Conservation (phyloP, 2,329 filamentous ascomycete genomes). For the Tolypocladium paradoxum region DNA sequence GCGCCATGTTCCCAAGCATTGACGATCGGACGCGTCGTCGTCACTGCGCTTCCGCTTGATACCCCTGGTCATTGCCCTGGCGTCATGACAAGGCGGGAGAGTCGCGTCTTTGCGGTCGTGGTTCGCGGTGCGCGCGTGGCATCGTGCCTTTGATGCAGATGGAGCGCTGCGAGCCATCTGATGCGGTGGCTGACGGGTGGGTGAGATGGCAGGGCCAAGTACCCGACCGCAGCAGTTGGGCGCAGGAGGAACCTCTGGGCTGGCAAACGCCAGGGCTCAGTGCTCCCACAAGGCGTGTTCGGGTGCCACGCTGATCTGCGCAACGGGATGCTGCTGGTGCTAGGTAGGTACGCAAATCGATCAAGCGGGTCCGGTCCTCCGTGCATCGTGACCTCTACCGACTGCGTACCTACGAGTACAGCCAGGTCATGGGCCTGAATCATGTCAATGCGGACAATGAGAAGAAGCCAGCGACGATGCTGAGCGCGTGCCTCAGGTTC, state of each 20-base stretch:
- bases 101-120: background rate
- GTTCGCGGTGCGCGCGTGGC: background rate
- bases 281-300: background rate
- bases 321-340: background rate
- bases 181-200: background rate
- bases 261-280: background rate
- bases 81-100: background rate
- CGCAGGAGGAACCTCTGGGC: background rate
- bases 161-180: background rate
- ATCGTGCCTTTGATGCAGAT: background rate
- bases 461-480: background rate
- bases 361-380: background rate
- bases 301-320: background rate
- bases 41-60: slow-evolving; percentile 16
- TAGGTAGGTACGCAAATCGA: background rate
- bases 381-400: background rate
- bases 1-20: background rate
- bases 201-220: background rate
- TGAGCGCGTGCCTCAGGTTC: background rate
- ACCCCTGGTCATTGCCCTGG: slow-evolving; percentile 12
- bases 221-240: background rate
- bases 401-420: background rate
- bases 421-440: background rate
- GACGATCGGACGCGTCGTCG: slow-evolving; percentile 11
- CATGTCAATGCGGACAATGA: background rate